Evolutionary conservation across 169 alveolate genomes (phyloP), one percentile per base, ranked within the genome.

Genomic region (Eimeria tenella): DNA sequence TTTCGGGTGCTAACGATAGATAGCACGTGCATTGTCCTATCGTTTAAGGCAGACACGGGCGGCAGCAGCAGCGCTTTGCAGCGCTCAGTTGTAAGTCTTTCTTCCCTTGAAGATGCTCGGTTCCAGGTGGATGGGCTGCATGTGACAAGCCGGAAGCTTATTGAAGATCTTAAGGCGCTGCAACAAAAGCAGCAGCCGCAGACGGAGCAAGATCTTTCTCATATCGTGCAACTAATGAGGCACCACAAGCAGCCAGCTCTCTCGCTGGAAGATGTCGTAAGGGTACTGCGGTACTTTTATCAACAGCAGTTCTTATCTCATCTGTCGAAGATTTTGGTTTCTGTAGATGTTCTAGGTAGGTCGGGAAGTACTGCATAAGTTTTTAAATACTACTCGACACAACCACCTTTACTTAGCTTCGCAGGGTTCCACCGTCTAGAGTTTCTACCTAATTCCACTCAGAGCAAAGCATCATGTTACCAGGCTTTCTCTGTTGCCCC

Each of bases 291-390:
- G 62, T 60, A 84, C 10, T 84, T 84, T 25, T 91, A 91, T 25
- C 83, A 73, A 52, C 95, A 91, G 53, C 95, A 91, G 95, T 86
- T 91, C 15, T 53, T 91, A 5, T 81, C 86, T 56, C 95, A 81
- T 52, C 77, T 91, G 11, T 91, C 95, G 50, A 86, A 81, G 73
- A 21, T 91, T n/a, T 71, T 91, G 23, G 95, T 86, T 23, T 91
- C 95, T 49, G 86, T 91, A 65, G 95, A 91, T 65, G 60, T 94
- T 31, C 75, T 94, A 63, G 96, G 96, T 74, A 58, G 25, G 73
- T 86, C 91, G 3, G 94, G 89, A 84, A 8, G 58, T 55, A 8
- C 19, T 21, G 9, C 75, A 6, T 62, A 49, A 42, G 10, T n/a
- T n/a, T 4, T 50, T 52, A 60, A 31, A 58, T 0, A 10, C 11